Evolutionary conservation across 1,284 basidiomycete species (phyloP).

Genomic region (Ustilago cynodontis): DNA sequence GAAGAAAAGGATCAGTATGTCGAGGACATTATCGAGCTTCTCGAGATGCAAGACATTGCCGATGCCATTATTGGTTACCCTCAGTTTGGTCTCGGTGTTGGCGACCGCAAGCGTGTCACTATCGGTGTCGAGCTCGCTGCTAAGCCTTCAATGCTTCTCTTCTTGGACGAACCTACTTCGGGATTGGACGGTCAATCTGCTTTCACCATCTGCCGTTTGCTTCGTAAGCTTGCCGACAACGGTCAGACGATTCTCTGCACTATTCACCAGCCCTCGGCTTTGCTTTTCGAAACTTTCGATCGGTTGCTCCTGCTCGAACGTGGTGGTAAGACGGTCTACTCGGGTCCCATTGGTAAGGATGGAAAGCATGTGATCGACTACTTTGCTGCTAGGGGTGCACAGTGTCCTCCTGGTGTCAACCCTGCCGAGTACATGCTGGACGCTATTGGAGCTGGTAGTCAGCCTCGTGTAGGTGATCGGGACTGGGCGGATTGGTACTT

Average conservation of each 20-base stretch:
- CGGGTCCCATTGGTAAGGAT: constrained; percentile 74
- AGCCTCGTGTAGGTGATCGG: constrained; percentile 64
- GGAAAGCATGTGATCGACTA: constrained; percentile 73
- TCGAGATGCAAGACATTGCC: constrained; percentile 79
- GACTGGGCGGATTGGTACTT: constrained; percentile 70
- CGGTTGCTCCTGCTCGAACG: constrained; percentile 71
- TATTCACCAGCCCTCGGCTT: constrained; percentile 79
- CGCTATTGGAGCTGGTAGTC: constrained; percentile 69
- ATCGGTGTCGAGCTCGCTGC: constrained; percentile 82
- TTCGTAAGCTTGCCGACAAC: constrained; percentile 82
- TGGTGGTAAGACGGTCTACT: constrained; percentile 73
- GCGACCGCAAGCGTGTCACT: constrained; percentile 79
- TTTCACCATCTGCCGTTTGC: constrained; percentile 84
- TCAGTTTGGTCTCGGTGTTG: constrained; percentile 73
- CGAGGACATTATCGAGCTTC: constrained; percentile 82
- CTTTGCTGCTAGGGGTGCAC: constrained; percentile 73
- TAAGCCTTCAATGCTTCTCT: constrained; percentile 79
- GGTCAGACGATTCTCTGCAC: constrained; percentile 77
- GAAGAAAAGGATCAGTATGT: constrained; percentile 85
- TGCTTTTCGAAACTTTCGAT: constrained; percentile 78
- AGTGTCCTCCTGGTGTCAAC: constrained; percentile 74
- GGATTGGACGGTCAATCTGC: constrained; percentile 90
- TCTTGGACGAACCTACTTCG: constrained; percentile 74
- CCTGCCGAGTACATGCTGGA: constrained; percentile 73
- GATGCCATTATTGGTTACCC: constrained; percentile 78